These are phyloP conservation scores for Eucalyptus victrix DNA, from an alignment of 345 rosid genomes.

Conservation along the genomic window DNA sequence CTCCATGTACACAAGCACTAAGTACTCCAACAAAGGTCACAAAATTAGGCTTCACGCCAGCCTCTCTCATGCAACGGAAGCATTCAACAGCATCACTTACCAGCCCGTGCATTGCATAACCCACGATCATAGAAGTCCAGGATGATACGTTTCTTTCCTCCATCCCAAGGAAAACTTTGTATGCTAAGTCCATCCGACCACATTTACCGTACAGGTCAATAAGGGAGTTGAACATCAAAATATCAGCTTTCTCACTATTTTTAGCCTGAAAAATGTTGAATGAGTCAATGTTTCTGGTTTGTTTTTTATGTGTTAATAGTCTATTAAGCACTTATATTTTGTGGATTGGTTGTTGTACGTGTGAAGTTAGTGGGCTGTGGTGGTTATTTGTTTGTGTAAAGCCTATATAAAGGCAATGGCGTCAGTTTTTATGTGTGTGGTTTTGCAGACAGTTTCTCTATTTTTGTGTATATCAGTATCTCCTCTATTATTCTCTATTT, in stretches of 20 bases:
- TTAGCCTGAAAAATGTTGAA: slow-evolving; percentile 39
- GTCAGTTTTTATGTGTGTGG: too few species aligned
- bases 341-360: too few species aligned
- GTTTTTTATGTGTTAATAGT: too few species aligned
- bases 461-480: too few species aligned
- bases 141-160: slow-evolving; percentile 50
- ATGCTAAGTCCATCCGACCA: slow-evolving; percentile 73
- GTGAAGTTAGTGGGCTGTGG: too few species aligned
- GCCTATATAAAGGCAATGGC: too few species aligned
- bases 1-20: slow-evolving; percentile 83
- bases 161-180: slow-evolving; percentile 36
- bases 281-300: too few species aligned
- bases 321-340: too few species aligned
- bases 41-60: slow-evolving; percentile 45
- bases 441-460: fast-evolving
- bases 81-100: slow-evolving; percentile 40
- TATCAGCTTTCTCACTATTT: slow-evolving; percentile 19
- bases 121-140: slow-evolving; percentile 79
- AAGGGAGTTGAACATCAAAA: slow-evolving; percentile 67
- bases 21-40: slow-evolving; percentile 74
- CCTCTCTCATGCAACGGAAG: slow-evolving; percentile 44
- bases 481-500: too few species aligned
- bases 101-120: slow-evolving; percentile 50
- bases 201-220: slow-evolving; percentile 75
- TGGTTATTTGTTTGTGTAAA: too few species aligned